Evolutionary conservation across 1,139 yeast genomes (phyloP), one percentile per base, ranked within the genome.

Genomic region (Petasospora fabianii): DNA sequence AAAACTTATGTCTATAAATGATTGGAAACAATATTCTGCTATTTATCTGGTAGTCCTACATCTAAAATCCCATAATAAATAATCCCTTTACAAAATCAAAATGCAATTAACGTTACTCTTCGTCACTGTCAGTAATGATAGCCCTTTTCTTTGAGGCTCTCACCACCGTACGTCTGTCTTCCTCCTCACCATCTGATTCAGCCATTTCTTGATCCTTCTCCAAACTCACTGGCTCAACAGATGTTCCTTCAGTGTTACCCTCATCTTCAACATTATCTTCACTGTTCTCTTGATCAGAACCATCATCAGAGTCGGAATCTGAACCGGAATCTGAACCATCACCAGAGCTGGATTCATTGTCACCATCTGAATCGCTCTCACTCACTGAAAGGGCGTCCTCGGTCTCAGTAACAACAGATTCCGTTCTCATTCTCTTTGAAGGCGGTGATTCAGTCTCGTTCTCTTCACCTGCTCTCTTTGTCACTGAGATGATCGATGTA

Each of bases 401-500:
- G 5, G 43, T 49, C 6, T 46, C 47, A 16, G 41, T 53, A 15
- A 39, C 43, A 18, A 36, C 19, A n/a, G n/a, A n/a, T n/a, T n/a
- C n/a, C n/a, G 31, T 24, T 21, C 24, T 38, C 30, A 42, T 17
- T 34, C 48, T 35, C 35, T 49, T 38, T 26, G 47, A 13, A 21
- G 22, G 7, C 29, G 44, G 43, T 11, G 49, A 43, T 11, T 39
- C 51, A 11, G 48, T 40, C 12, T 49, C 48, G 2, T n/a, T n/a
- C n/a, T n/a, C n/a, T n/a, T 50, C 10, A 45, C 17, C n/a, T 16
- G 29, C 32, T 27, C 39, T 35, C 39, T 39, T 52, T 14, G 53
- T 16, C n/a, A n/a, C 5, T 15, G 10, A 13, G 14, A 18, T n/a
- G n/a, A n/a, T 7, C 10, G 20, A 11, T 16, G 24, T 14, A 18